Base-by-base conservation (phyloP, 441 rosid genomes). In the Capsella rubella region DNA sequence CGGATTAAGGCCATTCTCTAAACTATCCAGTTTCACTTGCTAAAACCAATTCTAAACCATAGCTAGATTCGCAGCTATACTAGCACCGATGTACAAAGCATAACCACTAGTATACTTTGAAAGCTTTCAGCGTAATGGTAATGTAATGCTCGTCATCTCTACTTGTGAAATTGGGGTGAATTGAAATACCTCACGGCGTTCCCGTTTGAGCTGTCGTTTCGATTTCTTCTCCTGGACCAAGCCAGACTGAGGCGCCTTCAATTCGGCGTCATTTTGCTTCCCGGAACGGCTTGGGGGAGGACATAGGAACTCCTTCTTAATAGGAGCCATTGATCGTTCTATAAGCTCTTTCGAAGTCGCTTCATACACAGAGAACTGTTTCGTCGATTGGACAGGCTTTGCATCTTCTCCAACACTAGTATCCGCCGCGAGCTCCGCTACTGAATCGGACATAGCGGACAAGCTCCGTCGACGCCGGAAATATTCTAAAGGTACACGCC, bases 141-240 rank as follows among this genome's bases (percentile, higher is more conserved):
- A 47, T 47, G 52, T 7, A 46, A 46, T 46, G 51, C 53, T 18
- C 12, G 8, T 49, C 56, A 52, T 27, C 34, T 28, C n/a, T 28
- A 15, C 10, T 31, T 13, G 42, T 32, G 13, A 46, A 14, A 15
- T 29, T 13, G 53, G 27, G 28, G 13, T 10, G 58, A 66, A n/a
- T 37, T 11, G 13, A 25, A 5, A 46, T 42, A 93, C 97, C 90
- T 90, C 85, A 0, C 62, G 89, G 62, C 97, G 93, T 73, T 92
- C 97, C 25, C 99, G 91, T 81, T 94, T 94, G 62, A 91, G 82
- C 69, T 91, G 97, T 15, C 98, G 90, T 75, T 87, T 94, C 6
- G 97, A 94, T 85, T 94, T 94, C 89, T 87, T 92, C 78, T 92
- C 97, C 78, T 72, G 85, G 52, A 89, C 84, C 21, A 84, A 56